A percentile compares a stretch with the other conserved stretches of the same genome.
Conservation (phyloP, 2,329 filamentous ascomycete species). For the Dothiorella sarmentorum region DNA sequence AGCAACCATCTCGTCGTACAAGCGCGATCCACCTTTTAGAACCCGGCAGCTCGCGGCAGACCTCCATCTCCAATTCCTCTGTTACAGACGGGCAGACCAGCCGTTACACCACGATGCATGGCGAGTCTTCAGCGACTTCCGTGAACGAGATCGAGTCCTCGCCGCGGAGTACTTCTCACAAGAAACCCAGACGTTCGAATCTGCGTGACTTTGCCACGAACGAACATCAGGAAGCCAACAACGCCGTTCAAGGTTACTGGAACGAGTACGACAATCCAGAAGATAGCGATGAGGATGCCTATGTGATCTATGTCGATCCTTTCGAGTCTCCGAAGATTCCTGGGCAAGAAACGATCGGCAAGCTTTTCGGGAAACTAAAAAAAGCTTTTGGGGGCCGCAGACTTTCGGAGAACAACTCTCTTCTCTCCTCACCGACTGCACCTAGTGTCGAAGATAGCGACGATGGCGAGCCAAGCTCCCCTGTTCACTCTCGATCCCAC, state of each 20-base stretch:
- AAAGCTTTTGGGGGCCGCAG: constrained; percentile 17
- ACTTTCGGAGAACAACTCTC: constrained; percentile 24
- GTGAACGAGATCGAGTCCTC: constrained; percentile 25
- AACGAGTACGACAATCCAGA: constrained; percentile 85
- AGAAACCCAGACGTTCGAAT: constrained; percentile 1
- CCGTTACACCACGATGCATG: constrained; percentile 27
- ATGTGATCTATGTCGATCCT: constrained; percentile 72
- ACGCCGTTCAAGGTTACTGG: constrained; percentile 59
- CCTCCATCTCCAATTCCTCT: constrained; percentile 39
- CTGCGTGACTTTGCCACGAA: constrained; percentile 2
- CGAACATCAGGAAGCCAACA: constrained; percentile 9
- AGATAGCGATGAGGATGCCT: constrained; percentile 58
- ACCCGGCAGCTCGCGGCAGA: constrained; percentile 30
- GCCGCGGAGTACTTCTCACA: background rate
- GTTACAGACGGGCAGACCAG: constrained; percentile 34
- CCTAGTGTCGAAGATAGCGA: constrained; percentile 22
- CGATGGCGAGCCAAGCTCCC: constrained; percentile 21
- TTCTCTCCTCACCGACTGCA: constrained; percentile 30
- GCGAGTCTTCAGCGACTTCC: constrained; percentile 36
- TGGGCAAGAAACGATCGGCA: constrained; percentile 59
- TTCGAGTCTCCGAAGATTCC: constrained; percentile 60
- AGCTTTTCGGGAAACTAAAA: constrained; percentile 44
- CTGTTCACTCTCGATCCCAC: constrained; percentile 33
- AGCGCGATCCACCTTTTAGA: constrained; percentile 21
- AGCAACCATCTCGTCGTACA: constrained; percentile 27